Percentiles rank a stretch among this genome's conserved stretches.
phyloP scores from a whole-genome alignment of 176 grass and related monocot species.

The Eleusine coracana region DNA sequence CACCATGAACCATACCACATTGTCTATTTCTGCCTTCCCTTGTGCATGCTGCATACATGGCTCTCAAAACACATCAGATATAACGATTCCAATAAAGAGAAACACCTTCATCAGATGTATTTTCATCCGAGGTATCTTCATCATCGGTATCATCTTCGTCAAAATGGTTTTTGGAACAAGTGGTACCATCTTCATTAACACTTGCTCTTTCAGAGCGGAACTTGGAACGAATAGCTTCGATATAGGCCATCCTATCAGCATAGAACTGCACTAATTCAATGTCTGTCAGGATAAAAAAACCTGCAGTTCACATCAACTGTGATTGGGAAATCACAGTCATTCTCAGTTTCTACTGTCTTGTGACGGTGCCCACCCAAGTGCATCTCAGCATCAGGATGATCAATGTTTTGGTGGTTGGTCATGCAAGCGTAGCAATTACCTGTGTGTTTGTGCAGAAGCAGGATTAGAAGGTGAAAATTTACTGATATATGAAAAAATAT shows the following conservation, averaged over 20 bases:
- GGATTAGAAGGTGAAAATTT: background rate
- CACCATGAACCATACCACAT: too few species aligned
- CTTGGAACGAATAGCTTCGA: background rate
- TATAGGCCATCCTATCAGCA: background rate
- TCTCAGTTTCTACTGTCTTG: background rate
- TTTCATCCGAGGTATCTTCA: background rate
- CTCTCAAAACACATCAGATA: background rate
- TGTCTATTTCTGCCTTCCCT: too few species aligned
- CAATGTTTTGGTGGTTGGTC: background rate
- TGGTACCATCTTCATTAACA: background rate
- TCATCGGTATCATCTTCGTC: background rate
- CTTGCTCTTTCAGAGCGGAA: background rate
- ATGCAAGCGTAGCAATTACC: slow-evolving; percentile 20
- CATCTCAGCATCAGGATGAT: slow-evolving; percentile 30
- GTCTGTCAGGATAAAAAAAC: slow-evolving; percentile 38
- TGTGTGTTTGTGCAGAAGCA: slow-evolving; percentile 11
- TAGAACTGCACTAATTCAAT: slow-evolving; percentile 16
- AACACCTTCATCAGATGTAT: background rate
- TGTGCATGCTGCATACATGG: too few species aligned
- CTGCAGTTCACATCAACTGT: slow-evolving; percentile 14
- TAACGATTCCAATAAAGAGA: background rate
- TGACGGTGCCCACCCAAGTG: slow-evolving; percentile 18
- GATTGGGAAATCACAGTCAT: background rate
- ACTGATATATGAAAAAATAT: too few species aligned
- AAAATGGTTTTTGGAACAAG: background rate